Evolutionary conservation across 176 grass and related monocot genomes (phyloP), one percentile per base, ranked within the genome.

Genomic region (Bromus sterilis): DNA sequence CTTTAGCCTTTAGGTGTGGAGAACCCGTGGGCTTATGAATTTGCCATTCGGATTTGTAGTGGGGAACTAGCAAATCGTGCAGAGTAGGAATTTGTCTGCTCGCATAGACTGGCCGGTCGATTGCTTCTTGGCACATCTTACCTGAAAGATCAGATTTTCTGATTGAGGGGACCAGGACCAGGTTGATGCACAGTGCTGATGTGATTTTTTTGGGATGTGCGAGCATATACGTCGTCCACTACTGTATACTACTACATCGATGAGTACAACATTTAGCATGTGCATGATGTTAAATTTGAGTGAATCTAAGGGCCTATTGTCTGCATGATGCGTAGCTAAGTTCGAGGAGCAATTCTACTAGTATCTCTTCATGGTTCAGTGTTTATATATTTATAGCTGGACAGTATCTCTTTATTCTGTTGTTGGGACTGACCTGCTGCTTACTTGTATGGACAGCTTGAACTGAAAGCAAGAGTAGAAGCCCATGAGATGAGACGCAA

Each of bases 381-480:
- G 7, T 33, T 40, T 42, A 34, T 74, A 55, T 83, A 34, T 74
- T 78, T n/a, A n/a, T n/a, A 64, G 23, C 30, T 24, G 69, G 34
- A 66, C 21, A 36, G 11, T 56, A 43, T 34, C 16, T 32, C 8
- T 57, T 70, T 26, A 71, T 28, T 28, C n/a, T 71, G 39, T 42
- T 80, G 2, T 18, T 55, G 29, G 69, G 29, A 73, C 78, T 85
- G 44, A 82, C 74, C 57, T 78, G 14, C 58, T 56, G 5, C 41
- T 74, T 89, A 70, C 67, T 59, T 83, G 12, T 53, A 74, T 86
- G 44, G 46, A 79, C 79, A 86, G 83, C 82, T 25, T 76, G 78
- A 83, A 86, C 83, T 86, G 88, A 89, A 74, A 82, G 66, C 53
- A 75, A 86, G 66, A 90, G 29, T 58, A 48, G 42, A 78, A 79